Conservation (phyloP, 23 red algal genomes). For the Gracilaria domingensis region DNA sequence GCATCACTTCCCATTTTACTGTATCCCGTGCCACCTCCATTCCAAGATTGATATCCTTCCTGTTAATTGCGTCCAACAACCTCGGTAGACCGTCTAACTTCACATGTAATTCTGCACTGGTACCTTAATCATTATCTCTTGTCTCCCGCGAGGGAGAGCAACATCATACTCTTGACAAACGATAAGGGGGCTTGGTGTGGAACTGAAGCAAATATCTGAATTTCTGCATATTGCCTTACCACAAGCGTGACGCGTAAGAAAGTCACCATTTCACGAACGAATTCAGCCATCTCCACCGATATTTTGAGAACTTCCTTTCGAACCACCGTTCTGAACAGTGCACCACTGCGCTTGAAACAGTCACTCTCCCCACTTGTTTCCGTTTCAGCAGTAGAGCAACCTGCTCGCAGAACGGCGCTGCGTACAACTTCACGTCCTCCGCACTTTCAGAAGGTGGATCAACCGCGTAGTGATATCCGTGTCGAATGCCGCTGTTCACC, state of each 20-base stretch:
- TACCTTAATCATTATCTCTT: too few species aligned
- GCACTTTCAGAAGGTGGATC: not conserved
- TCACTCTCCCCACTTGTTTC: not conserved
- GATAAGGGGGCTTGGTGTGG: too few species aligned
- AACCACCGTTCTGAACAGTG: not conserved
- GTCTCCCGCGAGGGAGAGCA: too few species aligned
- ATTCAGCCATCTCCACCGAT: not conserved
- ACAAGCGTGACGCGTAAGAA: not conserved
- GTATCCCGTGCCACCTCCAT: too few species aligned
- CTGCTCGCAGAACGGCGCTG: not conserved
- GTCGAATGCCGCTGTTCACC: conserved; percentile 21
- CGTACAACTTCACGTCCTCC: not conserved
- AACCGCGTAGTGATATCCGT: conserved; percentile 23
- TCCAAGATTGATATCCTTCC: too few species aligned
- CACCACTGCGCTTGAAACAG: not conserved
- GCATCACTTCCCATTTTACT: too few species aligned
- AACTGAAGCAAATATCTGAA: too few species aligned
- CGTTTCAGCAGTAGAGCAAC: not conserved
- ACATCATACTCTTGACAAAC: too few species aligned
- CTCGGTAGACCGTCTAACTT: too few species aligned
- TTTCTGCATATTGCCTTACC: too few species aligned
- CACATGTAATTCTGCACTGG: too few species aligned
- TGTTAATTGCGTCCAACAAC: too few species aligned
- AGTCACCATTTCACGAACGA: not conserved
- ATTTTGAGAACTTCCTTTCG: not conserved